Percentiles rank a stretch among this genome's conserved stretches.
Conservation (phyloP, 2,329 filamentous ascomycete species). For the Raffaelea deltoideospora region DNA sequence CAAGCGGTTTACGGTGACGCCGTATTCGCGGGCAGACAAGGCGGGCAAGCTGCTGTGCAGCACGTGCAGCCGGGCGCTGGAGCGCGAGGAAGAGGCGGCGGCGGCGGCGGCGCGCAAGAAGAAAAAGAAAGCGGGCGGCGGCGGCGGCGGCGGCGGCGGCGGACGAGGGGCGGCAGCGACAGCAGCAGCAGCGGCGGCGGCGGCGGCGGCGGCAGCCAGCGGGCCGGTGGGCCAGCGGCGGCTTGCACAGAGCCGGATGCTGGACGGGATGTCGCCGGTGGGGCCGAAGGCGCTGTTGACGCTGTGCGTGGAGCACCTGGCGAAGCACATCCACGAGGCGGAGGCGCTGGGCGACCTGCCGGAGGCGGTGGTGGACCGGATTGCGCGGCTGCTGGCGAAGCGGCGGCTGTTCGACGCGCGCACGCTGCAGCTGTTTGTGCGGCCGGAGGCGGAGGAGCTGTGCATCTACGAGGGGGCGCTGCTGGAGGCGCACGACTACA, state of each 20-base stretch:
- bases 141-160: neutral
- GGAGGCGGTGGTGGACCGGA: slow-evolving; percentile 37
- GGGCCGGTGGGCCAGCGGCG: slow-evolving; percentile 47
- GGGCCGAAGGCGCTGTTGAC: slow-evolving; percentile 56
- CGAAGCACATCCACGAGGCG: slow-evolving; percentile 46
- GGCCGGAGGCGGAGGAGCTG: slow-evolving; percentile 33
- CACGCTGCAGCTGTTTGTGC: slow-evolving; percentile 42
- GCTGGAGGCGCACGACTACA: slow-evolving; percentile 60
- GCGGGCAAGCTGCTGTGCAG: slow-evolving; percentile 65
- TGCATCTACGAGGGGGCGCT: slow-evolving; percentile 45
- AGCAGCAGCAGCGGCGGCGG: slow-evolving; percentile 28
- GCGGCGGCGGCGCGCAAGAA: slow-evolving; percentile 36
- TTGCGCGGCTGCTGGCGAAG: slow-evolving; percentile 45
- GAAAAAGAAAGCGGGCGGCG: no score
- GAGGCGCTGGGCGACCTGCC: slow-evolving; percentile 48
- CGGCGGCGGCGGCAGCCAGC: slow-evolving; percentile 23
- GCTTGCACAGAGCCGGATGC: slow-evolving; percentile 66
- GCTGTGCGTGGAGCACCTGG: slow-evolving; percentile 46
- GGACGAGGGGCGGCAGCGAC: slow-evolving; percentile 9
- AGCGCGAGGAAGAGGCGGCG: slow-evolving; percentile 47
- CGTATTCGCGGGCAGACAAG: slow-evolving; percentile 70
- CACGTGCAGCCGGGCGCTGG: slow-evolving; percentile 62
- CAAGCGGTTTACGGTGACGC: slow-evolving; percentile 84
- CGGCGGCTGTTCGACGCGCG: slow-evolving; percentile 36
- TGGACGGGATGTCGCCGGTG: slow-evolving; percentile 55